Percentiles rank a stretch among this genome's conserved stretches.
These are phyloP conservation scores for Cubamyces sp. DNA, from an alignment of 768 basidiomycete genomes.

Conservation along the genomic window DNA sequence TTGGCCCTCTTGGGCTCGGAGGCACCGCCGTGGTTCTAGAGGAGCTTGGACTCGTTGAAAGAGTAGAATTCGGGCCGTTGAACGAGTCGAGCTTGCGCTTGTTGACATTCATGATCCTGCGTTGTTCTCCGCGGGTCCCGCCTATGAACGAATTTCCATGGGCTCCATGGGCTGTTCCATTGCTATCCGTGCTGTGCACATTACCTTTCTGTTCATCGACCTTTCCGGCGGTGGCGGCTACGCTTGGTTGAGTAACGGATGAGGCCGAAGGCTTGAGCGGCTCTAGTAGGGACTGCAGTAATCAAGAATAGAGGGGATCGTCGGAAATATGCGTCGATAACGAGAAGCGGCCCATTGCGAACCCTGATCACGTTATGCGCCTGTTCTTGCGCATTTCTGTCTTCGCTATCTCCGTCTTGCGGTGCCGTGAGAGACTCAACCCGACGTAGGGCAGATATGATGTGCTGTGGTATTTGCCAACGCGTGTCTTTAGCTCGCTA, in stretches of 20 bases:
- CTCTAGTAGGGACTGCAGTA: conserved; percentile 32
- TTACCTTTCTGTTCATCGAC: conserved; percentile 31
- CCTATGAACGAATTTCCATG: conserved; percentile 15
- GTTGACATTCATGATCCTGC: conserved; percentile 30
- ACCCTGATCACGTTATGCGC: conserved; percentile 37
- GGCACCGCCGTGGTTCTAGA: neutral
- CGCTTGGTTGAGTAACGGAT: conserved; percentile 5
- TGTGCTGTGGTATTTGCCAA: conserved; percentile 24
- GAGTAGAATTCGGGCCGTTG: neutral
- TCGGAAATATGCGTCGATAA: conserved; percentile 34
- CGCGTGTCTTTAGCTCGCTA: conserved; percentile 28
- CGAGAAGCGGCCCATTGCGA: conserved; percentile 39
- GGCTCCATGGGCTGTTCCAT: conserved; percentile 10
- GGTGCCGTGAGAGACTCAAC: conserved; percentile 23
- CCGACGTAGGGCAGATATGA: conserved; percentile 22
- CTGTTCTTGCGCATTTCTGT: conserved; percentile 26
- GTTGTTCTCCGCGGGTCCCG: conserved; percentile 19
- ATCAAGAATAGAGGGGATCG: conserved; percentile 34
- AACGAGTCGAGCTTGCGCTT: conserved; percentile 29
- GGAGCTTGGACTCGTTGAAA: neutral
- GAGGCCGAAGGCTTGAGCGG: conserved; percentile 21
- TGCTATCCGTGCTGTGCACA: conserved; percentile 1
- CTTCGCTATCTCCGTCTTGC: conserved; percentile 7
- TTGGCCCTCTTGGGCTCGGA: conserved; percentile 7
- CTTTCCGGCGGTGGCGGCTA: conserved; percentile 9